phyloP scores from a whole-genome alignment of 768 basidiomycete species.

The Lyophyllum atratum region DNA sequence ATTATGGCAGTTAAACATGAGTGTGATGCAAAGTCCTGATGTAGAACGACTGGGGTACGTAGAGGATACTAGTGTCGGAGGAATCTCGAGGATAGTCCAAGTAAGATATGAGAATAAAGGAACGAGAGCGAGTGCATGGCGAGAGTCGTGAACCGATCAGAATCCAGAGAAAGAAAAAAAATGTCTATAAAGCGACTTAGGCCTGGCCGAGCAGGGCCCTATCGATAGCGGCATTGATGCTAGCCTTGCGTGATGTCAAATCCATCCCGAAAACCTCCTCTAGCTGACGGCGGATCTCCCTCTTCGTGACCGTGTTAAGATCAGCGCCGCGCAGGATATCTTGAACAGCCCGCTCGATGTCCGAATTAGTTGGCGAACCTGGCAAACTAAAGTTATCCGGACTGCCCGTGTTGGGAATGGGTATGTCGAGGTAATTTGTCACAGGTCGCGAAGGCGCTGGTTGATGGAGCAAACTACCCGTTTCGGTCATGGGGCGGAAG shows the following conservation, averaged over 20 bases:
- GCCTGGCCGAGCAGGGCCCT: constrained; percentile 60
- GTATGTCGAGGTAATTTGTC: constrained; percentile 78
- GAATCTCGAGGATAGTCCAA: background rate
- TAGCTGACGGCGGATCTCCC: constrained; percentile 81
- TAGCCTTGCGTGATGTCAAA: constrained; percentile 66
- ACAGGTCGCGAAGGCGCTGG: constrained; percentile 69
- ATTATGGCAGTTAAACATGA: constrained; percentile 8
- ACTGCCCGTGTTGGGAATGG: constrained; percentile 54
- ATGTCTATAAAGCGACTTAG: constrained; percentile 15
- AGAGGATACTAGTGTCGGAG: background rate
- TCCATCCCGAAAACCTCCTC: constrained; percentile 84
- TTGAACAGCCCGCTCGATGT: constrained; percentile 76
- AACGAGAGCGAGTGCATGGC: background rate
- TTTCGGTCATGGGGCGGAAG: constrained; percentile 31
- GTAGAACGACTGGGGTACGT: constrained; percentile 14
- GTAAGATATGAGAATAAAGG: background rate
- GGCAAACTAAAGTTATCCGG: constrained; percentile 53
- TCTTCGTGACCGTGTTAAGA: constrained; percentile 89
- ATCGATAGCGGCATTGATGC: constrained; percentile 81
- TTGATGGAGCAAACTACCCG: constrained; percentile 46
- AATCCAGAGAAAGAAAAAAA: constrained; percentile 5
- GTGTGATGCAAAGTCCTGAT: constrained; percentile 18
- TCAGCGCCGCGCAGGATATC: constrained; percentile 77
- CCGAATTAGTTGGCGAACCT: constrained; percentile 61
- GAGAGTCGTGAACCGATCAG: background rate